Conservation (phyloP, 208 protist species). For the Trypanosoma platydactyli region DNA sequence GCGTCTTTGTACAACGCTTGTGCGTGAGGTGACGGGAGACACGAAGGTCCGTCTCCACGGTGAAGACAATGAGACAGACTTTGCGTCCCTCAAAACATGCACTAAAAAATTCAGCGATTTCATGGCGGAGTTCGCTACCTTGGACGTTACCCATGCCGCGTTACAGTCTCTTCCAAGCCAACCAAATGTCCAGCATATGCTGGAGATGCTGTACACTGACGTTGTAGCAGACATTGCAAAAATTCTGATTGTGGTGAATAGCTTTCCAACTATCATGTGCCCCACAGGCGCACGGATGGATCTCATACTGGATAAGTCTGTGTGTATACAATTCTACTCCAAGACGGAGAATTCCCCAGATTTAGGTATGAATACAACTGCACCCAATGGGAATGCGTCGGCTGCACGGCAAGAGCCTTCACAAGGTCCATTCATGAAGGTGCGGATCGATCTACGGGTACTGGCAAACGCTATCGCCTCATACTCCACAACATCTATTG, state of each 20-base stretch:
- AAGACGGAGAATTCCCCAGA: slow-evolving; percentile 32
- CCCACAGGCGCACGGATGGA: slow-evolving; percentile 69
- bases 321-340: slow-evolving; percentile 79
- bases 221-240: slow-evolving; percentile 51
- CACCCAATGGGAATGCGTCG: too few relatives aligned
- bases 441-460: slow-evolving; percentile 71
- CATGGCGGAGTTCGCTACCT: slow-evolving; percentile 31
- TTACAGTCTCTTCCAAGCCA: slow-evolving; percentile 44
- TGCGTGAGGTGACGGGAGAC: slow-evolving; percentile 74
- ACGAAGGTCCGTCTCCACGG: slow-evolving; percentile 56
- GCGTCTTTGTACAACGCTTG: slow-evolving; percentile 67
- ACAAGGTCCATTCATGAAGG: slow-evolving; percentile 53
- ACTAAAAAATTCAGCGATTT: slow-evolving; percentile 60
- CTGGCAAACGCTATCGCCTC: slow-evolving; percentile 75
- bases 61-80: slow-evolving; percentile 75
- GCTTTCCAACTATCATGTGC: slow-evolving; percentile 78
- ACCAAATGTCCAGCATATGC: slow-evolving; percentile 54
- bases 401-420: slow-evolving; percentile 18
- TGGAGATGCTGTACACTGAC: slow-evolving; percentile 87
- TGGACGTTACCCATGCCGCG: slow-evolving; percentile 18
- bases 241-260: slow-evolving; percentile 50
- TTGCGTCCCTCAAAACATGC: slow-evolving; percentile 43
- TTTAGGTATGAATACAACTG: slow-evolving; percentile 28
- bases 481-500: slow-evolving; percentile 58
- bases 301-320: slow-evolving; percentile 49